Conservation (phyloP, 208 protist species). For the Lotmaria passim region DNA sequence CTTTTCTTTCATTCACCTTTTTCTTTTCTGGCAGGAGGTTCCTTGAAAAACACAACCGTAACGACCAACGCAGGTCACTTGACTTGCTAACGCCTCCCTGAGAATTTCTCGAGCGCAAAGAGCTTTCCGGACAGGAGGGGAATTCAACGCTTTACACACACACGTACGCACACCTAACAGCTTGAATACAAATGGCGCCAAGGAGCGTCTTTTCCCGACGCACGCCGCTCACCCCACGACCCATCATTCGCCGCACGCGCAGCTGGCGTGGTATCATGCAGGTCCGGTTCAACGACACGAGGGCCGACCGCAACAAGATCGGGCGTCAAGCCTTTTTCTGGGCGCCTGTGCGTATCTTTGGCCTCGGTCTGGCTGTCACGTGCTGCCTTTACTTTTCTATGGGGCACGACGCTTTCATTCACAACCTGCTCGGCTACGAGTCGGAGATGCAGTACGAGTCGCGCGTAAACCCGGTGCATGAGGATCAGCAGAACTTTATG, state of each 20-base stretch:
- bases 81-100: no score
- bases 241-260: slow-evolving; percentile 83
- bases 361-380: slow-evolving; percentile 50
- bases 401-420: slow-evolving; percentile 86
- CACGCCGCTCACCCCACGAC: slow-evolving; percentile 35
- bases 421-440: slow-evolving; percentile 87
- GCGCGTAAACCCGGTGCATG: slow-evolving; percentile 69
- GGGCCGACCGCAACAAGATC: slow-evolving; percentile 68
- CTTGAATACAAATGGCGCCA: not conserved
- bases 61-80: no score
- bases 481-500: slow-evolving; percentile 37
- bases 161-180: not conserved
- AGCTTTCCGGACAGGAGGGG: no score
- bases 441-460: slow-evolving; percentile 91
- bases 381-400: slow-evolving; percentile 67
- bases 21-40: no score
- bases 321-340: slow-evolving; percentile 70
- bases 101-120: no score
- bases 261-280: slow-evolving; percentile 92
- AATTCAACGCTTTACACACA: no score
- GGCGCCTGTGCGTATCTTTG: slow-evolving; percentile 80
- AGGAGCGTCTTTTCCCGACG: slow-evolving; percentile 29
- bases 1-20: no score
- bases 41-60: no score
- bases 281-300: slow-evolving; percentile 85